Evolutionary conservation across 2,329 filamentous ascomycete genomes (phyloP), one percentile per base, ranked within the genome.

Genomic region (Fusarium cyanostomum): DNA sequence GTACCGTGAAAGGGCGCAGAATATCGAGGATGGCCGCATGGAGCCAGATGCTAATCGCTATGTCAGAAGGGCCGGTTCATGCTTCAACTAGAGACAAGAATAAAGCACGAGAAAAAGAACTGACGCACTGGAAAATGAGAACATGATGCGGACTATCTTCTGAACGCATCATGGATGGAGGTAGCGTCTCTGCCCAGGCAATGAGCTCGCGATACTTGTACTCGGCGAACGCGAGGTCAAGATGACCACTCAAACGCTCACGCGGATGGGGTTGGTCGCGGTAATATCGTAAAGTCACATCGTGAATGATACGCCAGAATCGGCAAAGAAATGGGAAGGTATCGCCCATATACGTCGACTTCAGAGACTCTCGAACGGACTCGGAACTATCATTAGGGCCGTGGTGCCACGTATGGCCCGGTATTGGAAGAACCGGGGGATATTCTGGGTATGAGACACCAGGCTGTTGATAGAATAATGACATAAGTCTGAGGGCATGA

Each of bases 201-300:
- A 80, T 66, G 0, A 80, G 65, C 56, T 80, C 75, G 6, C 75
- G 75, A 49, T 74, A 80, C 16, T 76, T 77, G 37, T 70, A 70
- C 56, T 80, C 77, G 1, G 73, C 73, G 42, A 77, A 73, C 8
- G 60, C 58, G 3, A 74, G 52, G 2, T 43, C 16, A 24, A 59
- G 18, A 37, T 51, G 42, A 9, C 27, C 55, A 15, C 28, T 65
- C 12, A 61, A 42, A 8, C 39, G 43, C n/a, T 52, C 30, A 3
- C 37, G 52, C 3, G 48, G 64, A 4, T n/a, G 11, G 31, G 39
- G 52, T 26, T 56, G 56, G 21, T 60, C 56, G 3, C 66, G 60
- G 6, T 71, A 57, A 26, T 77, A 77, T 31, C 59, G 66, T 48
- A 74, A 15, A 30, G 60, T 56, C n/a, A 74, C 71, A 8, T 71